These are phyloP conservation scores for Dactylonectria estremocensis DNA, from an alignment of 2,329 filamentous ascomycete species.

Conservation along the genomic window DNA sequence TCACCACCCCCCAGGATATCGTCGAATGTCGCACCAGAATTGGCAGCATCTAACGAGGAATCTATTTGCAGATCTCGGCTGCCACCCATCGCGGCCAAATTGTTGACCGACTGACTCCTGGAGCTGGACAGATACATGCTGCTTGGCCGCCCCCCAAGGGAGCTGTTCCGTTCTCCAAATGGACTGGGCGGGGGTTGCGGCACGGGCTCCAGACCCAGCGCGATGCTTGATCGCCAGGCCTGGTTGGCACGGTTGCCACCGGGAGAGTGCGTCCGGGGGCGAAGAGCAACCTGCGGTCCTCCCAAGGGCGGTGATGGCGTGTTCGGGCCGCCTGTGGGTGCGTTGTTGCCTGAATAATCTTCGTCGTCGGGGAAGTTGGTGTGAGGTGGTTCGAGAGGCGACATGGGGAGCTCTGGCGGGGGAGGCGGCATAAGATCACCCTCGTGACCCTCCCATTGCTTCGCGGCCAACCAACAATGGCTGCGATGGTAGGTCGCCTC, in stretches of 20 bases:
- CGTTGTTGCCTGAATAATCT: conserved; percentile 43
- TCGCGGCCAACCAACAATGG: conserved; percentile 70
- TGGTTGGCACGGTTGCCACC: conserved; percentile 52
- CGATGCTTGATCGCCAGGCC: conserved; percentile 60
- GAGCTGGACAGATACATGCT: conserved; percentile 49
- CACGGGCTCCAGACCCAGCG: conserved; percentile 61
- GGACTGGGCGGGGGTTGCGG: conserved; percentile 55
- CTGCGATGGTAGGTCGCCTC: conserved; percentile 73
- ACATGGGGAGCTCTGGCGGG: conserved; percentile 53
- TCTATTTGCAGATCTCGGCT: conserved; percentile 34
- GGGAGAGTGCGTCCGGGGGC: conserved; percentile 58
- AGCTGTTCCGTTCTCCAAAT: conserved; percentile 55
- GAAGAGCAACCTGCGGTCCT: conserved; percentile 53
- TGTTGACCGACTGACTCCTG: conserved; percentile 55
- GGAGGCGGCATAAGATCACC: conserved; percentile 44
- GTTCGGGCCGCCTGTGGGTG: conserved; percentile 43
- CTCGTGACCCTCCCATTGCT: conserved; percentile 62
- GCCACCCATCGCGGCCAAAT: conserved; percentile 50
- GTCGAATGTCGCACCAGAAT: conserved; percentile 62
- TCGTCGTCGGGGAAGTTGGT: conserved; percentile 54
- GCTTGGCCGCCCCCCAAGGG: conserved; percentile 52
- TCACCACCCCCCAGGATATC: conserved; percentile 61
- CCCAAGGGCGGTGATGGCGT: conserved; percentile 47
- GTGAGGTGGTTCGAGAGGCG: conserved; percentile 57
- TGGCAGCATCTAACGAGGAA: conserved; percentile 42